These are phyloP conservation scores for Calendula officinalis DNA, from an alignment of 129 eudicot species.

Conservation along the genomic window DNA sequence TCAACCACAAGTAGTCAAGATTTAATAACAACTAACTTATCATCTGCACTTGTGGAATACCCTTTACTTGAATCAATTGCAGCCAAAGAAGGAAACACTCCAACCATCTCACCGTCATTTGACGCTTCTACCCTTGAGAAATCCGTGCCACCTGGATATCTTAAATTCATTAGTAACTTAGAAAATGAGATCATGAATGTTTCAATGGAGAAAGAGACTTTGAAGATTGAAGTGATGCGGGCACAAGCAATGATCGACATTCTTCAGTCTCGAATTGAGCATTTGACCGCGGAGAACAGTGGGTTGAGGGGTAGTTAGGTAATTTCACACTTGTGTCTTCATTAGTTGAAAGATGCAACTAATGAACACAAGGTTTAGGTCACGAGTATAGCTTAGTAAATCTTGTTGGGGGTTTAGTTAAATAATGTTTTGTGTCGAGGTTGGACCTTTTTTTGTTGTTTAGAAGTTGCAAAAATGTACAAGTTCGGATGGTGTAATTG, in stretches of 20 bases:
- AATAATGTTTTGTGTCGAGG: neutral
- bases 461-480: neutral
- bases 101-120: conserved; percentile 43
- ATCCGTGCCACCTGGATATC: conserved; percentile 77
- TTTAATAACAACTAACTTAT: conserved; percentile 31
- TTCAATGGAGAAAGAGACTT: conserved; percentile 72
- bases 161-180: conserved; percentile 65
- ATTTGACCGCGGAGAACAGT: conserved; percentile 50
- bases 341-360: neutral
- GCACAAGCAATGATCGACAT: conserved; percentile 81
- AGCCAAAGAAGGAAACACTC: conserved; percentile 30
- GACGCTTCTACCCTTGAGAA: conserved; percentile 69
- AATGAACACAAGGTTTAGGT: neutral
- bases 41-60: conserved; percentile 41
- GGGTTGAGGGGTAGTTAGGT: conserved; percentile 35
- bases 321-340: conserved; percentile 7
- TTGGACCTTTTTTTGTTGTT: neutral
- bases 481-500: neutral
- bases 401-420: conserved; percentile 1
- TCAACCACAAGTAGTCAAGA: conserved; percentile 60
- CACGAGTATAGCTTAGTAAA: neutral
- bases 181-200: conserved; percentile 64
- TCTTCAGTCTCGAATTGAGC: conserved; percentile 68
- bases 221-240: conserved; percentile 81
- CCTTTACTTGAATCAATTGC: conserved; percentile 35